Conservation (phyloP, 352 stramenopile genomes). For the Peronospora farinosa region DNA sequence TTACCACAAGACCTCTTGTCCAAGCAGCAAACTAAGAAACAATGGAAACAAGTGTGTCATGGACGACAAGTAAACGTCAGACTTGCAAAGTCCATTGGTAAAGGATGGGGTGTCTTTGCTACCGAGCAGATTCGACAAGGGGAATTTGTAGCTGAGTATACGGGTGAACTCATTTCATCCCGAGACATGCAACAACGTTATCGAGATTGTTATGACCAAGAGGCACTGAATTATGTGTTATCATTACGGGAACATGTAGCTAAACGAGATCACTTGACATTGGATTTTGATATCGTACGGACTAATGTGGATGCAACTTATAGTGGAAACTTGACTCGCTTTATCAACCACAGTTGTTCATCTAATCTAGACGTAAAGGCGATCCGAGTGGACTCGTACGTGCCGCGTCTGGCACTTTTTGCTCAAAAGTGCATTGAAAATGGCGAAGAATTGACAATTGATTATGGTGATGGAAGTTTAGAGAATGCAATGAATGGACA, state of each 20-base stretch:
- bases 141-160: slow-evolving; percentile 58
- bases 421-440: slow-evolving; percentile 21
- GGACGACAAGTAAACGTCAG: slow-evolving; percentile 31
- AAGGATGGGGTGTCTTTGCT: slow-evolving; percentile 45
- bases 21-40: slow-evolving; percentile 19
- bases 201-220: slow-evolving; percentile 19
- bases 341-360: slow-evolving; percentile 67
- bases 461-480: slow-evolving; percentile 40
- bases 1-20: slow-evolving; percentile 19
- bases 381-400: slow-evolving; percentile 49
- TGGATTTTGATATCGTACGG: slow-evolving; percentile 29
- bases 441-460: slow-evolving; percentile 53
- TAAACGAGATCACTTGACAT: neutral
- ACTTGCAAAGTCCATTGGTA: slow-evolving; percentile 20
- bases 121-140: slow-evolving; percentile 25
- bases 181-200: slow-evolving; percentile 37
- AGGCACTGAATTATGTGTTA: slow-evolving; percentile 46
- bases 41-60: slow-evolving; percentile 18
- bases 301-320: slow-evolving; percentile 57
- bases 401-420: slow-evolving; percentile 58
- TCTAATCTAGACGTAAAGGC: slow-evolving; percentile 44
- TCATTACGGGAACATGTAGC: slow-evolving; percentile 42
- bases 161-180: slow-evolving; percentile 51
- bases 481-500: neutral
- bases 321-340: slow-evolving; percentile 52